Base-by-base conservation (phyloP, 1,139 yeast species). In the Magnusiomyces ingens region DNA sequence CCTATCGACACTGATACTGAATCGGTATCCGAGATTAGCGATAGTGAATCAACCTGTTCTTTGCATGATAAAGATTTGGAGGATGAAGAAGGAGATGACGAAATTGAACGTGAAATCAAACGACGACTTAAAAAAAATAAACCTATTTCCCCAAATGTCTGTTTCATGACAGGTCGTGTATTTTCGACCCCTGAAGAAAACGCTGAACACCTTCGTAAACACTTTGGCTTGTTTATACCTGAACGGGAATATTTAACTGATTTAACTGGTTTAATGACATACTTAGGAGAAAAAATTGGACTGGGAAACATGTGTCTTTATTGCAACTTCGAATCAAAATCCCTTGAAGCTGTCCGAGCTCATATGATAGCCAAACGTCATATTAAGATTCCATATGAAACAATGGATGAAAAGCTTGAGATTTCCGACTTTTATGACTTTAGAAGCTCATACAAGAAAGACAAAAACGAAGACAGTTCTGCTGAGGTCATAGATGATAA, bases 351-450 rank as follows among this genome's bases (percentile, higher is more conserved):
- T 55, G 93, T 88, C 6, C 82, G 97, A 60, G 95, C 90, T 45
- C 99, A 93, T 68, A 85, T 91, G 89, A 65, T 76, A 6, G 78
- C 85, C 19, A 93, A 93, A 69, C 81, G 90, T 58, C 99, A 93
- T 67, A 85, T 91, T 74, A 80, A 81, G 67, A 78, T 93, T 55
- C 98, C 99, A 0, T 94, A 88, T 68, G 98, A 93, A 62, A 71
- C 81, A 0, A 86, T 82, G 57, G 85, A 85, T 55, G 95, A 93
- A 65, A 85, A 84, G 67, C 78, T 84, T 53, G 89, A 85, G 64
- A 76, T 91, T 45, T 81, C 94, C 0, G 86, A 84, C 52, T 93
- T 84, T 65, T 93, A 93, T 66, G 98, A 93, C 69, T 93, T 90
- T 71, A 75, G 84, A 2, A 77, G 87, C 0, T 75, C 91, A 1